A percentile compares a stretch with the other conserved stretches of the same genome.
Evolutionary conservation across 148 eudicot species (phyloP).

Genomic region (Gaultheria prostrata): DNA sequence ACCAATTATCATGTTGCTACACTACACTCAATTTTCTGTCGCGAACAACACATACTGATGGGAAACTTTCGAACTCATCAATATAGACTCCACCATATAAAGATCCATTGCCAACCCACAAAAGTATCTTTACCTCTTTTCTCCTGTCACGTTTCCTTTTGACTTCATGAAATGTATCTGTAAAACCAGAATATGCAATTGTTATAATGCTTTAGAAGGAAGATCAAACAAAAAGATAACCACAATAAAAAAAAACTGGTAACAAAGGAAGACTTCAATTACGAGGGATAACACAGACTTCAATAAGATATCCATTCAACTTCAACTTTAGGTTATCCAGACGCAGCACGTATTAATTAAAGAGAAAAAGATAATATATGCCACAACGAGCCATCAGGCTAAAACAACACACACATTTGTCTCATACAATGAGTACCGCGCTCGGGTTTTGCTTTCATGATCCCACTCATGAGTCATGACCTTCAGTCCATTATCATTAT

Average conservation of each 20-base stretch:
- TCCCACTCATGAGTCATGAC: neutral
- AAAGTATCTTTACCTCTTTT: conserved; percentile 43
- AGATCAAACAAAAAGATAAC: neutral
- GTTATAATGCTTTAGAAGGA: conserved; percentile 6
- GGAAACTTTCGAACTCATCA: neutral
- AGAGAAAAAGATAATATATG: neutral
- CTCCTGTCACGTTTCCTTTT: conserved; percentile 55
- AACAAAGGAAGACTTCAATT: neutral
- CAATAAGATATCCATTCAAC: neutral
- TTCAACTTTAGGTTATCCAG: neutral
- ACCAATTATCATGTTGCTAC: neutral
- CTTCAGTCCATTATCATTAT: neutral
- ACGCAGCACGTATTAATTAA: neutral
- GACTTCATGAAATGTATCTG: conserved; percentile 75
- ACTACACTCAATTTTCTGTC: neutral
- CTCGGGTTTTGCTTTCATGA: neutral
- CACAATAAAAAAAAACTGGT: neutral
- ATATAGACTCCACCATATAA: neutral
- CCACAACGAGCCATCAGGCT: neutral
- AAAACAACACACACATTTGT: neutral
- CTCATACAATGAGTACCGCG: neutral
- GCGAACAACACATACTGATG: neutral
- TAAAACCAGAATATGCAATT: conserved; percentile 13
- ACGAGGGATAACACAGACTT: neutral
- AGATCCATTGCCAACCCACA: conserved; percentile 13